Evolutionary conservation across 352 stramenopile species (phyloP).

Genomic region (Pythium aphanidermatum): DNA sequence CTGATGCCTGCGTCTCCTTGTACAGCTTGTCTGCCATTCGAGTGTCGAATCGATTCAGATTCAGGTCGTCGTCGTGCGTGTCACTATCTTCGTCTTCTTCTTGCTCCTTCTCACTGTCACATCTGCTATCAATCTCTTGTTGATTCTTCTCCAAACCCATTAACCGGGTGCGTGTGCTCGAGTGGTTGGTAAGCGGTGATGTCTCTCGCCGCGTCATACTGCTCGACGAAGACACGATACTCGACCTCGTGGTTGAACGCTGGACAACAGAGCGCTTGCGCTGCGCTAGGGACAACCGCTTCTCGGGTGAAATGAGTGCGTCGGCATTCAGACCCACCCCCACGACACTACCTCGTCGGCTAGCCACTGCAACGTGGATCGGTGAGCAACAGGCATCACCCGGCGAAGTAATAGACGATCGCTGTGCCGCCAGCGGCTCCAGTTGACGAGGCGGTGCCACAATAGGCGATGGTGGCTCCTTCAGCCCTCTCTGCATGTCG

Average conservation of each 20-base stretch:
- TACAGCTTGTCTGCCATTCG: slow-evolving; percentile 23
- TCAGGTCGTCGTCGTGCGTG: slow-evolving; percentile 6
- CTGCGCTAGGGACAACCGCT: slow-evolving; percentile 14
- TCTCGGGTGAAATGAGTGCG: not conserved
- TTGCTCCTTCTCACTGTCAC: slow-evolving; percentile 2
- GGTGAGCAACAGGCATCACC: slow-evolving; percentile 1
- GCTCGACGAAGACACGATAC: not conserved
- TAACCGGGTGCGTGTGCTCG: no score
- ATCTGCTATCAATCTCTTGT: not conserved
- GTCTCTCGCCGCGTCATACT: slow-evolving; percentile 6
- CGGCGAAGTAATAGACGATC: not conserved
- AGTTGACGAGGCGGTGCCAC: slow-evolving; percentile 16
- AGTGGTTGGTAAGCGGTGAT: no score
- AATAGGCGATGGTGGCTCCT: not conserved
- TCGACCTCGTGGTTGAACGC: not conserved
- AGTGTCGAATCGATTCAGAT: slow-evolving; percentile 20
- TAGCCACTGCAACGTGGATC: no score
- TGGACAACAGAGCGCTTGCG: slow-evolving; percentile 2
- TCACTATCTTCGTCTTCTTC: slow-evolving; percentile 5
- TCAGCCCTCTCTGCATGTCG: not conserved
- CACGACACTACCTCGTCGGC: not conserved
- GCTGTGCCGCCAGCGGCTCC: slow-evolving; percentile 13
- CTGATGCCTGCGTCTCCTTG: slow-evolving; percentile 15
- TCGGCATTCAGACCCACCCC: not conserved
- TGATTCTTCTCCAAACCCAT: not conserved